A percentile compares a stretch with the other conserved stretches of the same genome.
Evolutionary conservation across 805 yeast genomes (phyloP).

Genomic region (Sugiyamaella qingdaonensis): DNA sequence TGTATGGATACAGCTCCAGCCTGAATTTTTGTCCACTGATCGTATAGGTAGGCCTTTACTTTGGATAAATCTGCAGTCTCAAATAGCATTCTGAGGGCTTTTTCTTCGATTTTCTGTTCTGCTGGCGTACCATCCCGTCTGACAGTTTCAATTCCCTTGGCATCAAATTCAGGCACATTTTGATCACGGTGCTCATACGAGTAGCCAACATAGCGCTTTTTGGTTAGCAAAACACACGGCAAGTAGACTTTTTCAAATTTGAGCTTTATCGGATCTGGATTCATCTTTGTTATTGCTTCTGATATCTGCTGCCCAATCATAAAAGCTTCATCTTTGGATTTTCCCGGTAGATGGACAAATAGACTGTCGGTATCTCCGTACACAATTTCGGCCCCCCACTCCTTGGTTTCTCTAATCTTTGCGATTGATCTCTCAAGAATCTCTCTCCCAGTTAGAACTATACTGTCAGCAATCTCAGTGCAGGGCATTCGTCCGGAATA

Average conservation of each 20-base stretch:
- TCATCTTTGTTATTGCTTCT: conserved; percentile 50
- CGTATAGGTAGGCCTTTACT: conserved; percentile 61
- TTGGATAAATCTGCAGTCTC: conserved; percentile 64
- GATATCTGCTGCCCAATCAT: conserved; percentile 69
- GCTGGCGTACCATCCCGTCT: conserved; percentile 94
- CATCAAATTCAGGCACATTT: conserved; percentile 68
- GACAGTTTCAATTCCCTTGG: conserved; percentile 94
- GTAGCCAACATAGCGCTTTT: conserved; percentile 89
- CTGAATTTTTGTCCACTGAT: conserved; percentile 64
- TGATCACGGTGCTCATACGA: conserved; percentile 61
- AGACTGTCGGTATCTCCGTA: conserved; percentile 96
- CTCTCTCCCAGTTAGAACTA: conserved; percentile 88
- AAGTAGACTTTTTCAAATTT: conserved; percentile 92
- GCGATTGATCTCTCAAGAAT: conserved; percentile 67
- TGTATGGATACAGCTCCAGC: conserved; percentile 61
- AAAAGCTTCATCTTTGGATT: conserved; percentile 72
- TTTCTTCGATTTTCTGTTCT: conserved; percentile 76
- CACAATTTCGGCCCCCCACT: conserved; percentile 88
- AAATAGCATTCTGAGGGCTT: conserved; percentile 62
- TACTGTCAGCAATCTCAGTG: conserved; percentile 90
- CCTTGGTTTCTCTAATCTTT: conserved; percentile 52
- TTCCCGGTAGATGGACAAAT: conserved; percentile 87
- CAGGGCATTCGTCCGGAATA: conserved; percentile 98
- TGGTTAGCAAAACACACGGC: conserved; percentile 76
- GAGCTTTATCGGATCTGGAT: conserved; percentile 77